A percentile compares a stretch with the other conserved stretches of the same genome.
Evolutionary conservation across 371 early-diverging fungal species (phyloP).

Genomic region (Amoeboradix gromovi): DNA sequence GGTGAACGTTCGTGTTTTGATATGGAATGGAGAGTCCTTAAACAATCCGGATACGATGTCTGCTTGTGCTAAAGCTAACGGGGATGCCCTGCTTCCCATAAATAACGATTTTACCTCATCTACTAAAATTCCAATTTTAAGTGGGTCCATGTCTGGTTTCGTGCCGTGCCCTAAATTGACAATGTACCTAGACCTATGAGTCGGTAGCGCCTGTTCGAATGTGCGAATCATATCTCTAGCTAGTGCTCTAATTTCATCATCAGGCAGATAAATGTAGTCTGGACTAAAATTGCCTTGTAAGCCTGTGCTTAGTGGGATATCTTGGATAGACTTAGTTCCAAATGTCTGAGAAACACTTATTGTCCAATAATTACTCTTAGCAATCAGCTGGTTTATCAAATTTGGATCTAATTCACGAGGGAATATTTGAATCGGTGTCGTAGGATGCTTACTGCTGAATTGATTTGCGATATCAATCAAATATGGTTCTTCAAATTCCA

Average conservation of each 20-base stretch:
- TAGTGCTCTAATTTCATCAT: conserved; percentile 34
- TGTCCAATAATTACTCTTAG: conserved; percentile 70
- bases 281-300: conserved; percentile 93
- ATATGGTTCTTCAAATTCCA: conserved; percentile 57
- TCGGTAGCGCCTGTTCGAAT: conserved; percentile 30
- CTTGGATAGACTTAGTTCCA: neutral
- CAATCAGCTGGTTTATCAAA: conserved; percentile 29
- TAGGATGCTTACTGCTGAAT: conserved; percentile 21
- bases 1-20: conserved; percentile 37
- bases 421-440: conserved; percentile 25
- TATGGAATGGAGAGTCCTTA: conserved; percentile 16
- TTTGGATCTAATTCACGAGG: conserved; percentile 25
- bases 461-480: conserved; percentile 37
- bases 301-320: conserved; percentile 9
- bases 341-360: conserved; percentile 39
- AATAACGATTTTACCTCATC: conserved; percentile 9
- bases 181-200: conserved; percentile 25
- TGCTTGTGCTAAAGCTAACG: conserved; percentile 67
- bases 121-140: conserved; percentile 33
- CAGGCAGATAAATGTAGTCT: conserved; percentile 36
- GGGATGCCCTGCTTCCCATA: conserved; percentile 59
- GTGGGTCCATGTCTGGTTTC: conserved; percentile 39
- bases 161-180: conserved; percentile 83
- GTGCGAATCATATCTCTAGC: conserved; percentile 46
- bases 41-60: conserved; percentile 21